These are phyloP conservation scores for Scenedesmus sp. DNA, from an alignment of 163 green algal genomes.

Conservation along the genomic window DNA sequence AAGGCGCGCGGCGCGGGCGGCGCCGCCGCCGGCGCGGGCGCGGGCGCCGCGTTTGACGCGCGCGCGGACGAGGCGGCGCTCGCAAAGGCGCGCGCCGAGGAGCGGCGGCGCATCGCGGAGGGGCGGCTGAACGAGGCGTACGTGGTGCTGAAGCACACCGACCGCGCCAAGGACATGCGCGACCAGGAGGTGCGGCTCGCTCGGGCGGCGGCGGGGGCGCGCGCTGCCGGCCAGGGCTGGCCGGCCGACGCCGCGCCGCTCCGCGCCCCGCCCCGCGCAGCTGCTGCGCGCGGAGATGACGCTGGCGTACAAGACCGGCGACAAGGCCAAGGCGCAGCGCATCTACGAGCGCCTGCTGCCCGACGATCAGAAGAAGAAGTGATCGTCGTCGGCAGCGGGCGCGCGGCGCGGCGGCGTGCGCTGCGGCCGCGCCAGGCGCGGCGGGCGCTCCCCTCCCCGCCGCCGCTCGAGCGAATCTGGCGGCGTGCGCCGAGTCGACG, in stretches of 20 bases:
- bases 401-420: too few species aligned
- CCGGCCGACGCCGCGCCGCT: constrained; percentile 22
- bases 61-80: constrained; percentile 78
- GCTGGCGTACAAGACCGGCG: constrained; percentile 85
- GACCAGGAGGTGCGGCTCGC: constrained; percentile 74
- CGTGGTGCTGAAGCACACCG: constrained; percentile 66
- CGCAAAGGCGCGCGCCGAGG: constrained; percentile 56
- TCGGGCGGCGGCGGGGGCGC: too few species aligned
- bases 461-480: too few species aligned
- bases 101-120: constrained; percentile 57
- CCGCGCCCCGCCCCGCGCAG: too few species aligned
- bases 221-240: neutral
- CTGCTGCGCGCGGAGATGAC: constrained; percentile 84
- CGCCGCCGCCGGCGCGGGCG: neutral
- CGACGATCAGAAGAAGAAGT: constrained; percentile 61
- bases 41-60: constrained; percentile 13
- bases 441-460: too few species aligned
- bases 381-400: constrained; percentile 5
- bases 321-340: constrained; percentile 63
- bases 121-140: constrained; percentile 68
- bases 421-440: too few species aligned
- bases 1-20: constrained; percentile 52
- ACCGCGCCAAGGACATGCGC: constrained; percentile 83
- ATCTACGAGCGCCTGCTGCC: constrained; percentile 68
- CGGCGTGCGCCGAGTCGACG: too few species aligned